These are phyloP conservation scores for Eucalyptus pauciflora DNA, from an alignment of 345 rosid species.

Conservation along the genomic window DNA sequence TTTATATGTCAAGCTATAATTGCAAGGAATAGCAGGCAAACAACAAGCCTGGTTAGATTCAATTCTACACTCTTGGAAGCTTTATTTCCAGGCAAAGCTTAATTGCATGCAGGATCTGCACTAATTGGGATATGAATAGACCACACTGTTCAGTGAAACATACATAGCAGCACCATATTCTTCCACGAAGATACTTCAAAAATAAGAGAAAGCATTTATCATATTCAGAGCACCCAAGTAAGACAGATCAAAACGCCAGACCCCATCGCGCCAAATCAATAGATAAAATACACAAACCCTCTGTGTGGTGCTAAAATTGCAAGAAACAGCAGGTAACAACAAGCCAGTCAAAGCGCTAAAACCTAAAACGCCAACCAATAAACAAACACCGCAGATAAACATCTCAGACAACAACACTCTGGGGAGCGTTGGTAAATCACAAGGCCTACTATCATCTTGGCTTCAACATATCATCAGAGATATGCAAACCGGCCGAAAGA, in stretches of 20 bases:
- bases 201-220: neutral
- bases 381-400: no score
- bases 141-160: neutral
- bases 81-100: neutral
- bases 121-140: neutral
- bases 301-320: neutral
- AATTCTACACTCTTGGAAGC: neutral
- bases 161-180: accelerated
- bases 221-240: neutral
- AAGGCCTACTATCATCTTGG: no score
- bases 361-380: no score
- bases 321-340: neutral
- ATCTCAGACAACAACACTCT: no score
- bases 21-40: accelerated
- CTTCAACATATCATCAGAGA: neutral
- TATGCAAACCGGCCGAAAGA: accelerated
- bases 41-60: neutral
- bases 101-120: neutral
- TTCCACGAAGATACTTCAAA: neutral
- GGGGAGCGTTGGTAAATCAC: no score
- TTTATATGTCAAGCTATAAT: accelerated
- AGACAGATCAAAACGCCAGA: neutral
- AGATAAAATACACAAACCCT: neutral
- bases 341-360: neutral
- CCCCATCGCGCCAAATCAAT: neutral